Evolutionary conservation across 352 stramenopile species (phyloP).

Genomic region (Globisporangium canariense): DNA sequence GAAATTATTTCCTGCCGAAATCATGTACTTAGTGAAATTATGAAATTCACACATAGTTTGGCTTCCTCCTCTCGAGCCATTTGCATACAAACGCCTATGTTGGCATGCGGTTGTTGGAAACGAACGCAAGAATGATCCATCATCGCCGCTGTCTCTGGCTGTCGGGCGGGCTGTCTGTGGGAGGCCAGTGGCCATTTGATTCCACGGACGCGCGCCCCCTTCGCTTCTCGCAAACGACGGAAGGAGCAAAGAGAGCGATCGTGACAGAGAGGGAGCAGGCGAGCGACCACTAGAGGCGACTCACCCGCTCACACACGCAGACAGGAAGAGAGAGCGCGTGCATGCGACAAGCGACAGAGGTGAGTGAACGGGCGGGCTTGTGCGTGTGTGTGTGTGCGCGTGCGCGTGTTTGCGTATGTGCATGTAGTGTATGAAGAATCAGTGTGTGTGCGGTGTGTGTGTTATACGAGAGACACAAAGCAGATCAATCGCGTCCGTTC

Average conservation of each 20-base stretch:
- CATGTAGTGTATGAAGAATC: not conserved
- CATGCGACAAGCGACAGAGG: conserved; percentile 5
- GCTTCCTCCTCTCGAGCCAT: too few relatives aligned
- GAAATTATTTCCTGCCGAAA: too few relatives aligned
- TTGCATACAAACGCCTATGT: too few relatives aligned
- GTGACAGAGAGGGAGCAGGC: not conserved
- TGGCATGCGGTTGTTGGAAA: too few relatives aligned
- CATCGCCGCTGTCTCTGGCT: not conserved
- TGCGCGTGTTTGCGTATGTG: not conserved
- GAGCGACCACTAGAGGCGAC: not conserved
- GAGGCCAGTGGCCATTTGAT: conserved; percentile 13
- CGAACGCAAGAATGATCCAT: conserved; percentile 11
- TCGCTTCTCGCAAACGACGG: conserved; percentile 7
- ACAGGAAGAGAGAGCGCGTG: not conserved
- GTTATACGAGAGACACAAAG: not conserved
- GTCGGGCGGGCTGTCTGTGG: conserved; percentile 3
- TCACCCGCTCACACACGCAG: not conserved
- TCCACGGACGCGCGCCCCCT: conserved; percentile 5
- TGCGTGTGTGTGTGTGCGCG: not conserved
- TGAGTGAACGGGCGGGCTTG: not conserved
- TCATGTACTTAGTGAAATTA: too few relatives aligned
- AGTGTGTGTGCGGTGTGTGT: not conserved
- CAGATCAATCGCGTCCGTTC: not conserved
- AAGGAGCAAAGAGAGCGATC: conserved; percentile 1
- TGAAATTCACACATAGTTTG: too few relatives aligned